Percentiles rank a stretch among this genome's conserved stretches.
Conservation (phyloP, 139 green algal species). For the Chlorella sp. region DNA sequence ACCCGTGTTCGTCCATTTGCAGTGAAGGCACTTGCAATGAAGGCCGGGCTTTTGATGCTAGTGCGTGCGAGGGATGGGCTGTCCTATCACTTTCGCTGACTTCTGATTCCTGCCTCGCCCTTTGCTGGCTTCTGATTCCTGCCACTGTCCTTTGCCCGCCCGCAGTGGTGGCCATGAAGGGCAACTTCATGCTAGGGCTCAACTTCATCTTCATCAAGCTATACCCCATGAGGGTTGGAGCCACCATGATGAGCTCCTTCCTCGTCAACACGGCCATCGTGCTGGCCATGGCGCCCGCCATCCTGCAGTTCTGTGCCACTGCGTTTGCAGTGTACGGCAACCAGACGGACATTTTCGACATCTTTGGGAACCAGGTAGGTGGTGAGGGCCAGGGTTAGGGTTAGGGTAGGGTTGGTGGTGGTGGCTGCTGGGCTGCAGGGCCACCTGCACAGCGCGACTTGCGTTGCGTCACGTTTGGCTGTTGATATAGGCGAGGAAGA, state of each 20-base stretch:
- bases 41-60: too few species aligned
- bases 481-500: too few species aligned
- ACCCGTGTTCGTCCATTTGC: too few species aligned
- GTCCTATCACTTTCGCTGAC: too few species aligned
- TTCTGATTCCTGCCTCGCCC: too few species aligned
- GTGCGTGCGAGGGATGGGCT: too few species aligned
- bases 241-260: constrained; percentile 91
- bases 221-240: constrained; percentile 75
- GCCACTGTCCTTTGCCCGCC: too few species aligned
- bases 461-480: not conserved
- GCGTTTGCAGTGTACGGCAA: constrained; percentile 83
- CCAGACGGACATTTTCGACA: constrained; percentile 73
- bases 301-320: constrained; percentile 89
- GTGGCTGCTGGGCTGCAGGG: too few species aligned
- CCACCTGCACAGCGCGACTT: not conserved
- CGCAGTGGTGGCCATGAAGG: constrained; percentile 76
- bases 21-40: too few species aligned
- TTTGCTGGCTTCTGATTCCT: too few species aligned
- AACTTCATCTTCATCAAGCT: constrained; percentile 84
- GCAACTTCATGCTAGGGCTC: constrained; percentile 87
- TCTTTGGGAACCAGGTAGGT: constrained; percentile 74
- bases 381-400: too few species aligned
- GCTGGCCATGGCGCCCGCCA: constrained; percentile 74
- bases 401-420: too few species aligned
- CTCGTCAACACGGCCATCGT: constrained; percentile 95